A percentile compares a stretch with the other conserved stretches of the same genome.
Conservation (phyloP, 305 asterid species). For the Fraxinus greggii region DNA sequence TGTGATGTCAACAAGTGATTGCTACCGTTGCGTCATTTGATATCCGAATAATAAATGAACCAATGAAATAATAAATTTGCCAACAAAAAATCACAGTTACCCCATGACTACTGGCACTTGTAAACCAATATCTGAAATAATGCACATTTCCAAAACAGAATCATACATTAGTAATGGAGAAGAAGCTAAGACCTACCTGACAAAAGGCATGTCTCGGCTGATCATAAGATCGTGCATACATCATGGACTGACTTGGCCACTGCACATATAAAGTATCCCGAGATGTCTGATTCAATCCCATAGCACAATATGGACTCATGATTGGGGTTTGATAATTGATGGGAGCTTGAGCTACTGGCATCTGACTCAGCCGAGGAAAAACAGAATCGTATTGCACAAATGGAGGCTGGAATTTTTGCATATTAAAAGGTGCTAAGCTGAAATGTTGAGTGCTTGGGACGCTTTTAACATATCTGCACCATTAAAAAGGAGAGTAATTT, state of each 20-base stretch:
- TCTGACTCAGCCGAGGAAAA: slow-evolving; percentile 61
- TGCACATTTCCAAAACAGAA: neutral
- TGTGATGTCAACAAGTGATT: neutral
- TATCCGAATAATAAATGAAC: neutral
- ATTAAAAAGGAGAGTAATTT: neutral
- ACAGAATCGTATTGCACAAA: slow-evolving; percentile 71
- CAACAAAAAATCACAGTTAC: neutral
- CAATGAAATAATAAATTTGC: neutral
- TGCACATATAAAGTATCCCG: slow-evolving; percentile 67
- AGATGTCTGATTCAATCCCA: slow-evolving; percentile 65
- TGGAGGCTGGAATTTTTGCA: slow-evolving; percentile 67
- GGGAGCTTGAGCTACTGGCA: slow-evolving; percentile 65
- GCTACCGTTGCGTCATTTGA: neutral
- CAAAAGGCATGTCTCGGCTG: slow-evolving; percentile 65
- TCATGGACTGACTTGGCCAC: slow-evolving; percentile 88
- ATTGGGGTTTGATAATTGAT: slow-evolving; percentile 58
- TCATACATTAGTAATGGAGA: neutral
- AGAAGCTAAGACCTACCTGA: slow-evolving; percentile 48
- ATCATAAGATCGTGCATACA: slow-evolving; percentile 86
- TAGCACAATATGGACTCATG: slow-evolving; percentile 66
- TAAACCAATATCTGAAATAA: neutral
- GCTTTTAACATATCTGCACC: slow-evolving; percentile 68
- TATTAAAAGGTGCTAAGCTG: slow-evolving; percentile 45
- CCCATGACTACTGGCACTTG: neutral
- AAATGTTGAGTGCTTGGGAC: slow-evolving; percentile 53